phyloP scores from a whole-genome alignment of 1,139 yeast genomes.

The Diutina catenulata region DNA sequence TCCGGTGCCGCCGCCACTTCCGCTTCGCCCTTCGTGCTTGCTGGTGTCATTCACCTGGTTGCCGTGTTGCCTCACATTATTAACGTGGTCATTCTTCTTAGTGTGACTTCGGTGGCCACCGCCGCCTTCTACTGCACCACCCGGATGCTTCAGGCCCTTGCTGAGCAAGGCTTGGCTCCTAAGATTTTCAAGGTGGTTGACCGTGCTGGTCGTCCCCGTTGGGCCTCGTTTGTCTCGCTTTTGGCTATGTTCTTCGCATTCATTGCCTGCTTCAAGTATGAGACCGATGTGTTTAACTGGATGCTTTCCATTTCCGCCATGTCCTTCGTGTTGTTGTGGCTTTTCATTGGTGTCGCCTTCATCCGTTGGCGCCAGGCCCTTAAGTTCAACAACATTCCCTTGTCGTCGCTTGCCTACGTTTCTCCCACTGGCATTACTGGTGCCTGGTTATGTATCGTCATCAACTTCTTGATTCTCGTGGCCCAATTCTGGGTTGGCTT shows the following conservation, averaged over 20 bases:
- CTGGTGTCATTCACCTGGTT: constrained; percentile 30
- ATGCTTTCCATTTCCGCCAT: constrained; percentile 32
- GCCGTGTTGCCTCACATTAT: constrained; percentile 28
- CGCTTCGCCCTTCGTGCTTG: constrained; percentile 35
- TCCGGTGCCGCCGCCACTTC: constrained; percentile 26
- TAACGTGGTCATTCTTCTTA: constrained; percentile 31
- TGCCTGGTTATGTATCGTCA: constrained; percentile 23
- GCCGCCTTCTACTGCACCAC: constrained; percentile 33
- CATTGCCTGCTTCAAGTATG: constrained; percentile 29
- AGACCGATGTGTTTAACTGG: constrained; percentile 33
- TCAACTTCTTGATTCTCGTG: constrained; percentile 20
- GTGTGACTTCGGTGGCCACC: constrained; percentile 35
- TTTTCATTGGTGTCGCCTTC: constrained; percentile 29
- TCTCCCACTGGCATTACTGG: constrained; percentile 32
- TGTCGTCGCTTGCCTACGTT: constrained; percentile 26
- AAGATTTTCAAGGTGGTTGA: constrained; percentile 29
- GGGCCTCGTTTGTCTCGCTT: constrained; percentile 24
- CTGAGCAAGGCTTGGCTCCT: constrained; percentile 34
- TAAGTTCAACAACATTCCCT: constrained; percentile 22
- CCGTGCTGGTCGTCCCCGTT: constrained; percentile 31
- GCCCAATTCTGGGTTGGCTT: constrained; percentile 32
- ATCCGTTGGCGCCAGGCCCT: constrained; percentile 32
- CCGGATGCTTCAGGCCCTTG: constrained; percentile 31
- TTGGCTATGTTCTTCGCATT: constrained; percentile 19
- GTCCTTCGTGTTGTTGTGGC: constrained; percentile 33